These are phyloP conservation scores for Pneumocystis wakefieldiae DNA, from an alignment of 1,139 yeast genomes.

Conservation along the genomic window DNA sequence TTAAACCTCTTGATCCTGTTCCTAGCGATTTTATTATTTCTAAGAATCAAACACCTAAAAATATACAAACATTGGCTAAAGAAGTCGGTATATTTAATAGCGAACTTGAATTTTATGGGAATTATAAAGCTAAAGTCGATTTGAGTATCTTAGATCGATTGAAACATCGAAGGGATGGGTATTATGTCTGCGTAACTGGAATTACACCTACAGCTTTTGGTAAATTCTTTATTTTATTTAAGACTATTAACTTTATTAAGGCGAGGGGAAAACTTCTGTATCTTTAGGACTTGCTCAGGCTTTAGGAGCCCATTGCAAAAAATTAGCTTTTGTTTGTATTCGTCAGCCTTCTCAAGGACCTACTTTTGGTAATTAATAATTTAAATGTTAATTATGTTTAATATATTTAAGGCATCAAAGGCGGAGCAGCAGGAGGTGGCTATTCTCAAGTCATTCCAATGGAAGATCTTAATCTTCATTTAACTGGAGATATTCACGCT, in stretches of 20 bases:
- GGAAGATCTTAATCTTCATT: slow-evolving; percentile 98
- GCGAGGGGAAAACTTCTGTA: slow-evolving; percentile 96
- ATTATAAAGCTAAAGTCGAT: slow-evolving; percentile 82
- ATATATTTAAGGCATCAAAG: slow-evolving; percentile 2
- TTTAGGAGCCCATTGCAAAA: slow-evolving; percentile 77
- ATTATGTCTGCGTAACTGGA: slow-evolving; percentile 87
- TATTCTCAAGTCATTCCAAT: slow-evolving; percentile 96
- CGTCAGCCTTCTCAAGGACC: slow-evolving; percentile 99
- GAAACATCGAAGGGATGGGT: slow-evolving; percentile 56
- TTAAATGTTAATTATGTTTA: neutral
- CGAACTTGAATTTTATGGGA: slow-evolving; percentile 85
- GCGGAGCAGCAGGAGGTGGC: slow-evolving; percentile 98
- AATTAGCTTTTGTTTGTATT: slow-evolving; percentile 83
- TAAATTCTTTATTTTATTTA: neutral
- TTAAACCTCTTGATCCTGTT: slow-evolving; percentile 60
- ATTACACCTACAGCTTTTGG: slow-evolving; percentile 80
- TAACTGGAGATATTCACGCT: slow-evolving; percentile 97
- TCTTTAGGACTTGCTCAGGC: slow-evolving; percentile 96
- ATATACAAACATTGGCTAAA: slow-evolving; percentile 61
- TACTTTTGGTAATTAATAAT: slow-evolving; percentile 91
- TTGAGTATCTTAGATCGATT: slow-evolving; percentile 62
- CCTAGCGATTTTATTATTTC: slow-evolving; percentile 93
- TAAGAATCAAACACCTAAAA: slow-evolving; percentile 75
- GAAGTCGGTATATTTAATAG: slow-evolving; percentile 72
- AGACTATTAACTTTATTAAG: slow-evolving; percentile 29